Evolutionary conservation across 441 rosid species (phyloP).

Genomic region (Jatropha multifida): DNA sequence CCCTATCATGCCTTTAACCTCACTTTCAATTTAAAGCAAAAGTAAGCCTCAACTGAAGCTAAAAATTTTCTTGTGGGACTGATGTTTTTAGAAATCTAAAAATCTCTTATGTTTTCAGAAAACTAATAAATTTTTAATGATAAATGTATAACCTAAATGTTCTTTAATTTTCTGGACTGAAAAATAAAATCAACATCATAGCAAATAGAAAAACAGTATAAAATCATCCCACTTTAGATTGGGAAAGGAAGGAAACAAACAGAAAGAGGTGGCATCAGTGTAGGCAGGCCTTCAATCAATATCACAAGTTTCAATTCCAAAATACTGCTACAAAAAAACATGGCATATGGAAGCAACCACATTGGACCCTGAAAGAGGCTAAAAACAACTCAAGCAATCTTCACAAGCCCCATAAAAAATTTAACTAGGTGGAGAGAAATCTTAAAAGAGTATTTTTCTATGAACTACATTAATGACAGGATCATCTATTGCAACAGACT

Average conservation of each 20-base stretch:
- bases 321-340: not conserved
- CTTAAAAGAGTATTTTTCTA: not conserved
- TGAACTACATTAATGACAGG: not conserved
- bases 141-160: not conserved
- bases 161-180: not conserved
- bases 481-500: not conserved
- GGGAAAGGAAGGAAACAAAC: no score
- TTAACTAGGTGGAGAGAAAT: not conserved
- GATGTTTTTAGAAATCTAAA: not conserved
- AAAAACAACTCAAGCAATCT: not conserved
- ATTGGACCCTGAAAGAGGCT: not conserved
- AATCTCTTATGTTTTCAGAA: not conserved
- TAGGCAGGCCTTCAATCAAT: no score
- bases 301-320: not conserved
- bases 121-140: not conserved
- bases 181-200: not conserved
- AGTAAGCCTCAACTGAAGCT: not conserved
- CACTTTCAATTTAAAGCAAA: not conserved
- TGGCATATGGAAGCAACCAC: not conserved
- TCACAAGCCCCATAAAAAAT: not conserved
- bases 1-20: not conserved
- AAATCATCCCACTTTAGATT: no score
- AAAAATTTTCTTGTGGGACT: not conserved
- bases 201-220: not conserved
- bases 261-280: no score